A percentile compares a stretch with the other conserved stretches of the same genome.
These are phyloP conservation scores for Erythrophleum ivorense DNA, from an alignment of 331 rosid genomes.

Conservation along the genomic window DNA sequence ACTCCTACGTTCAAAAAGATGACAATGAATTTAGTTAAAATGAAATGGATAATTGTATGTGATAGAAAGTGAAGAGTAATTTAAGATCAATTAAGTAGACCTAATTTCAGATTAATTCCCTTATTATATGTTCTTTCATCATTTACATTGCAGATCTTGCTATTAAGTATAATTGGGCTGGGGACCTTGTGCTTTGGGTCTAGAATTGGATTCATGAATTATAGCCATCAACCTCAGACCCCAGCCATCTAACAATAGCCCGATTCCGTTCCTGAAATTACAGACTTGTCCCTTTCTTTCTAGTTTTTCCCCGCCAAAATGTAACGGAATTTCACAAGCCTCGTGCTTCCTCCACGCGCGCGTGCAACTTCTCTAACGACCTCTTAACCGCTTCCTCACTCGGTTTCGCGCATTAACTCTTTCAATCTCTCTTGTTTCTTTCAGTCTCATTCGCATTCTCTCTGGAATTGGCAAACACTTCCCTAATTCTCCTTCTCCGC, in stretches of 20 bases:
- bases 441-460: slow-evolving; percentile 33
- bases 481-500: slow-evolving; percentile 17
- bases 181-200: background rate
- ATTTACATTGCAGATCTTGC: too few relatives aligned
- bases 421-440: background rate
- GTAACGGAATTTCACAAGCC: slow-evolving; percentile 24
- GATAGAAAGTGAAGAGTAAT: background rate
- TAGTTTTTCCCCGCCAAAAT: slow-evolving; percentile 29
- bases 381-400: slow-evolving; percentile 35
- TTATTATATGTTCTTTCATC: too few relatives aligned
- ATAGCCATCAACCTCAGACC: background rate
- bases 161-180: background rate
- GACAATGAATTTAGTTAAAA: background rate
- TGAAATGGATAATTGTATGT: background rate
- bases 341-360: slow-evolving; percentile 14
- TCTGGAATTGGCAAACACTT: slow-evolving; percentile 14
- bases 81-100: background rate
- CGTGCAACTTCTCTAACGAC: slow-evolving; percentile 31
- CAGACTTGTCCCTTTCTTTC: background rate
- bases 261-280: background rate
- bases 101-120: background rate
- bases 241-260: background rate
- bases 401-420: slow-evolving; percentile 4
- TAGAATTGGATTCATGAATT: background rate
- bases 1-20: background rate